Percentiles rank a stretch among this genome's conserved stretches.
Evolutionary conservation across 2,329 filamentous ascomycete species (phyloP).

Genomic region (Anthostomella pinea): DNA sequence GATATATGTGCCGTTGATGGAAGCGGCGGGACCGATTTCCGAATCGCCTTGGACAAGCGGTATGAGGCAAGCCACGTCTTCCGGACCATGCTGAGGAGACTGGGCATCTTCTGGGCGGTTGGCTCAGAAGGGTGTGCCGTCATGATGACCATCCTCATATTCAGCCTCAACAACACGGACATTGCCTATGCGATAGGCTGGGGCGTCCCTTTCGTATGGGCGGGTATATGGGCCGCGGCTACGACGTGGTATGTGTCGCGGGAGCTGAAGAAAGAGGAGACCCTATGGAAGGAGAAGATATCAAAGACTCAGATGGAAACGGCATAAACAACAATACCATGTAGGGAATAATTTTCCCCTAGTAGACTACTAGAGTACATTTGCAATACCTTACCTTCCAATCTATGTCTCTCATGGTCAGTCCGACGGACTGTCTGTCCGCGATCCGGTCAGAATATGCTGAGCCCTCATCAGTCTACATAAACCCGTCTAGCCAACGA

Average conservation of each 20-base stretch:
- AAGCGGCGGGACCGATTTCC: conserved; percentile 48
- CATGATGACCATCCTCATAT: conserved; percentile 9
- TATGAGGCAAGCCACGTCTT: conserved; percentile 53
- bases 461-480: too few relatives aligned
- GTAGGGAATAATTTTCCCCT: too few relatives aligned
- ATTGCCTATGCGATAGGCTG: conserved; percentile 13
- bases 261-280: conserved; percentile 24
- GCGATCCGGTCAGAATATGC: too few relatives aligned
- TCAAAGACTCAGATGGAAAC: conserved; percentile 5
- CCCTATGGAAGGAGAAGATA: conserved; percentile 25
- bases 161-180: conserved; percentile 7
- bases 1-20: conserved; percentile 53
- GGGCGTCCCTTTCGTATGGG: conserved; percentile 16
- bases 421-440: too few relatives aligned
- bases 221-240: conserved; percentile 13
- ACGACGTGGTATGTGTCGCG: conserved; percentile 26
- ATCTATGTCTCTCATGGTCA: too few relatives aligned
- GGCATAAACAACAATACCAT: too few relatives aligned
- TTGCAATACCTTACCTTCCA: too few relatives aligned
- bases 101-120: conserved; percentile 50
- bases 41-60: conserved; percentile 47
- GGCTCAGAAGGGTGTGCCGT: conserved; percentile 22
- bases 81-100: conserved; percentile 48
- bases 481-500: too few relatives aligned
- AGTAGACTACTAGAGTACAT: too few relatives aligned